Base-by-base conservation (phyloP, 169 alveolate genomes). In the Cryptosporidium ryanae region DNA sequence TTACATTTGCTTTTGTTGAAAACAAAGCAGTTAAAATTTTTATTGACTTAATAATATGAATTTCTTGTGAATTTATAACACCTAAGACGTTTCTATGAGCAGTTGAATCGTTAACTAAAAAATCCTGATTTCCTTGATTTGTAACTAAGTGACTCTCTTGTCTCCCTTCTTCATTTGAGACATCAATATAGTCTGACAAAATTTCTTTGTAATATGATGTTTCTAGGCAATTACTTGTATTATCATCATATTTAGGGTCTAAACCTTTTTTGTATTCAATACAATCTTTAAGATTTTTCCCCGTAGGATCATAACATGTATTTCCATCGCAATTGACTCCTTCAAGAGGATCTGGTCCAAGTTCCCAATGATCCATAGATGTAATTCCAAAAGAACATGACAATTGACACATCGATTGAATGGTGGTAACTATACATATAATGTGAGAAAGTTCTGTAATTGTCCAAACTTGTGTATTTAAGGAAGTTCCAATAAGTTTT, bases 321-420 rank as follows among this genome's bases (percentile, higher is more conserved):
- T 70, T 55, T 7, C 84, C 84, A 38, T 70, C 84, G 32, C 68
- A 70, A 34, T 70, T 34, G 0, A 46, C 15, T 5, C 84, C 68
- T 27, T 70, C 84, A 17, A 70, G 38, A 50, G 68, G 84, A 31
- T 70, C 84, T 23, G 68, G 52, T 4, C 84, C 84, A n/a, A 70
- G 43, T 8, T 70, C 84, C 84, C 68, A 70, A 54, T 70, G 84
- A 12, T 54, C 84, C 84, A 70, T 70, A 18, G 68, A 70, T 32
- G 84, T 70, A 32, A 70, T 32, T 23, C 84, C 84, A 27, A 70
- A 70, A 15, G 68, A 50, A 31, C 68, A 70, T 21, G 57, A 50
- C 8, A 54, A 34, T 54, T 70, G 84, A n/a, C 67, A 70, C 43
- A 70, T 52, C 15, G 84, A 70, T 70, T 70, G 84, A 49, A 70